Conservation (phyloP, 305 asterid genomes). For the Caryopteris hybrid region DNA sequence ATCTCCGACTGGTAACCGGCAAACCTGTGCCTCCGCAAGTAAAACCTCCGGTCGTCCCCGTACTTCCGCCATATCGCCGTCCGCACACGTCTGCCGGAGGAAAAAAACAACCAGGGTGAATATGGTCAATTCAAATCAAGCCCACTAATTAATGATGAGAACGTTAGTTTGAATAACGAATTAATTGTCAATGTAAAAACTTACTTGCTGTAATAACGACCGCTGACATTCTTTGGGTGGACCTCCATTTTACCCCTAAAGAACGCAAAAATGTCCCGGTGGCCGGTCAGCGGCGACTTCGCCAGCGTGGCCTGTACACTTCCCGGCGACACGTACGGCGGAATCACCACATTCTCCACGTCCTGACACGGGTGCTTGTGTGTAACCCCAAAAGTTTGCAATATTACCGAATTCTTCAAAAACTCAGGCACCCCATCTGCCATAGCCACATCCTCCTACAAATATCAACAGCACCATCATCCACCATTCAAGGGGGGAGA, state of each 20-base stretch:
- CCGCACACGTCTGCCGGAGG: constrained; percentile 48
- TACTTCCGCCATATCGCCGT: constrained; percentile 57
- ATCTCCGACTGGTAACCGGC: constrained; percentile 83
- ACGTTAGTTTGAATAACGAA: background rate
- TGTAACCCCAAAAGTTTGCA: constrained; percentile 86
- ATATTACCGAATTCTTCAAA: constrained; percentile 54
- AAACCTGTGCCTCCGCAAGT: constrained; percentile 55
- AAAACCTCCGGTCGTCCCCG: constrained; percentile 56
- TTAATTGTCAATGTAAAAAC: background rate
- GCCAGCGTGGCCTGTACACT: constrained; percentile 45
- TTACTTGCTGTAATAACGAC: constrained; percentile 87
- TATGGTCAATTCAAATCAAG: background rate
- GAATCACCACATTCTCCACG: constrained; percentile 70
- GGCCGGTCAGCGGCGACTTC: constrained; percentile 35
- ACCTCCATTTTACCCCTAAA: constrained; percentile 97
- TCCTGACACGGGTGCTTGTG: constrained; percentile 76
- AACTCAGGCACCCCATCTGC: constrained; percentile 73
- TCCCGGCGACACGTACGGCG: constrained; percentile 78
- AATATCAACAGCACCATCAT: background rate
- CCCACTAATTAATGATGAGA: background rate
- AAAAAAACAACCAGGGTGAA: background rate
- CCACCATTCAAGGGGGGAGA: background rate
- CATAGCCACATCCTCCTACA: constrained; percentile 63
- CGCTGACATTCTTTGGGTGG: constrained; percentile 88
- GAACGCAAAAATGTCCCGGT: constrained; percentile 73